Conservation (phyloP, 75 land plant genomes). For the Selaginella moellendorffii region DNA sequence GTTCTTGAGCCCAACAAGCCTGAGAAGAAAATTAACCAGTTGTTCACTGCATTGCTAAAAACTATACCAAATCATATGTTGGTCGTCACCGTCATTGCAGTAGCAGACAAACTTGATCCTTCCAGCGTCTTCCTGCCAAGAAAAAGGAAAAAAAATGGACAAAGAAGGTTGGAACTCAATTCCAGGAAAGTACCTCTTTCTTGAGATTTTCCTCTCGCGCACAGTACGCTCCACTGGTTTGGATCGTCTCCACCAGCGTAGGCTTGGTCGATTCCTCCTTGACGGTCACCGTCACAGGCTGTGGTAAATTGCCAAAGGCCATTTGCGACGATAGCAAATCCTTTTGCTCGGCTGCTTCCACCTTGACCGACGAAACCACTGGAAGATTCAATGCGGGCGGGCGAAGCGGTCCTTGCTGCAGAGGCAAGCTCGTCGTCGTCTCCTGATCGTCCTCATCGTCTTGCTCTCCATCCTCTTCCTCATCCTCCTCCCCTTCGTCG, state of each 20-base stretch:
- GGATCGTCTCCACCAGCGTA: conserved; percentile 58
- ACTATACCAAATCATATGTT: conserved; percentile 93
- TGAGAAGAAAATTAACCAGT: conserved; percentile 15
- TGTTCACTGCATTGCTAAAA: neutral
- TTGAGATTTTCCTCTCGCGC: conserved; percentile 84
- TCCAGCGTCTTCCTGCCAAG: conserved; percentile 72
- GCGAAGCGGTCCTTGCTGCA: neutral
- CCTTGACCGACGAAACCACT: conserved; percentile 21
- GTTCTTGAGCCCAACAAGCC: conserved; percentile 97
- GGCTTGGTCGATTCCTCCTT: conserved; percentile 60
- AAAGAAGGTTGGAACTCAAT: no score
- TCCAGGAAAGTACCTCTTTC: no score
- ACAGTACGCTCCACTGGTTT: conserved; percentile 92
- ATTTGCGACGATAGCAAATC: no score
- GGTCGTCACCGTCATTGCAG: conserved; percentile 72
- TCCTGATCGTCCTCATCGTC: conserved; percentile 52
- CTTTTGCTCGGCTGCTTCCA: conserved; percentile 23
- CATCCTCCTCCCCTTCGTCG: conserved; percentile 32
- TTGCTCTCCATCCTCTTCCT: conserved; percentile 27
- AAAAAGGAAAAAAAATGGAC: neutral
- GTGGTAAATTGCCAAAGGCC: conserved; percentile 11
- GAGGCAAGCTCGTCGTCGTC: conserved; percentile 13
- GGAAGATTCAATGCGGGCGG: neutral
- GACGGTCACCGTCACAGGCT: conserved; percentile 28
- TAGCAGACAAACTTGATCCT: conserved; percentile 63